These are phyloP conservation scores for Saraca asoca DNA, from an alignment of 331 rosid genomes.

Conservation along the genomic window DNA sequence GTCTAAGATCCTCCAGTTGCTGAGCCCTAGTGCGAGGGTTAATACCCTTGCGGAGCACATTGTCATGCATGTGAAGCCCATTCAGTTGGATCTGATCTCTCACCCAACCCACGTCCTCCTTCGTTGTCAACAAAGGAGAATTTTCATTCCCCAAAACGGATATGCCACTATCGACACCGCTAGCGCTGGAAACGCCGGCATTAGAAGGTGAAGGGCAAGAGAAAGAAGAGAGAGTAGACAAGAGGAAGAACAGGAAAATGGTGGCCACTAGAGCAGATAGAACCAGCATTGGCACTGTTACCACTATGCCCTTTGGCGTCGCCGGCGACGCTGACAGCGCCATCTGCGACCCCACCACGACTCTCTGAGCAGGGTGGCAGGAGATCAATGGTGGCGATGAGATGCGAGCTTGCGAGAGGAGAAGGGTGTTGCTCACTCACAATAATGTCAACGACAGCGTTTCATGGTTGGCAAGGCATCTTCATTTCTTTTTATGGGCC, in stretches of 20 bases:
- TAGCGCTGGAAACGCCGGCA: slow-evolving; percentile 3
- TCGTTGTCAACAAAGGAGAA: slow-evolving; percentile 37
- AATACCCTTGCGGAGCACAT: slow-evolving; percentile 85
- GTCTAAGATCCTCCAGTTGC: slow-evolving; percentile 70
- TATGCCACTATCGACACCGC: slow-evolving; percentile 7
- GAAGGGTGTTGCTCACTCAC: too few relatives aligned
- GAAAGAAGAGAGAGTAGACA: slow-evolving; percentile 52
- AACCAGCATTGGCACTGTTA: slow-evolving; percentile 66
- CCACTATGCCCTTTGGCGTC: slow-evolving; percentile 63
- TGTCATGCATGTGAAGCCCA: slow-evolving; percentile 77
- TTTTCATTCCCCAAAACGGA: background rate
- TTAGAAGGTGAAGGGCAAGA: slow-evolving; percentile 40
- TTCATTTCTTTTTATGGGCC: too few relatives aligned
- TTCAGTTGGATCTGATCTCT: slow-evolving; percentile 66
- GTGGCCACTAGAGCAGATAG: slow-evolving; percentile 59
- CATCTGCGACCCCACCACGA: slow-evolving; percentile 41
- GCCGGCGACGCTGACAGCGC: slow-evolving; percentile 51
- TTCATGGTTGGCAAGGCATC: too few relatives aligned
- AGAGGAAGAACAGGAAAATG: slow-evolving; percentile 61
- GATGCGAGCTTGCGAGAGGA: too few relatives aligned
- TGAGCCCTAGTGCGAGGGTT: slow-evolving; percentile 82
- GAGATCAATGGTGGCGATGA: too few relatives aligned
- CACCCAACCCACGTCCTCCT: slow-evolving; percentile 78
- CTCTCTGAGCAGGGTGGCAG: too few relatives aligned
- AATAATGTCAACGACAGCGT: too few relatives aligned